Evolutionary conservation across 2,329 filamentous ascomycete genomes (phyloP).

Genomic region (Pseudogymnoascus sp.): DNA sequence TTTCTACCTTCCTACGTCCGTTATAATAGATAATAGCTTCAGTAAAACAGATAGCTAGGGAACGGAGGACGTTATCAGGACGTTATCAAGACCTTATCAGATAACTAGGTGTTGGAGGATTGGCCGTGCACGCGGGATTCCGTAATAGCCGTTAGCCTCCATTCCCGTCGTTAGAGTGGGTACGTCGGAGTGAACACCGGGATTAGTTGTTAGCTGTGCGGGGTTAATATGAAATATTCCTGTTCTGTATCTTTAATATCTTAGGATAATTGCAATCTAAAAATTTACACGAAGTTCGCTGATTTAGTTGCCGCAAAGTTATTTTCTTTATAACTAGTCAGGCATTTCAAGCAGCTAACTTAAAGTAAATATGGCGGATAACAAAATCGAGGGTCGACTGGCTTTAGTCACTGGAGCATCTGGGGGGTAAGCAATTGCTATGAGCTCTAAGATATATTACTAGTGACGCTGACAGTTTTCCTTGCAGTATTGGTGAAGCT

Average conservation of each 20-base stretch:
- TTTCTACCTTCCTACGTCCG: neutral
- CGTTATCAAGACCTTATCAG: neutral
- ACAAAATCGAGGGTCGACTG: constrained; percentile 43
- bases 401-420: constrained; percentile 54
- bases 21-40: neutral
- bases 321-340: neutral
- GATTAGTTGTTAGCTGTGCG: neutral
- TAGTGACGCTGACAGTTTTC: neutral
- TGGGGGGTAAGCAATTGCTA: constrained; percentile 41
- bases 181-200: neutral
- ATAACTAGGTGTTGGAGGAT: neutral
- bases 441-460: neutral
- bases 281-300: neutral
- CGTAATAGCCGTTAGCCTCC: neutral
- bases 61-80: neutral
- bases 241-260: neutral
- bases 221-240: neutral
- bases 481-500: constrained; percentile 47
- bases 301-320: neutral
- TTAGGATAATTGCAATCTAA: neutral
- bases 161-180: neutral
- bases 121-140: neutral
- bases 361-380: constrained; percentile 22
- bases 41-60: neutral
- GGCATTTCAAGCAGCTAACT: neutral